Evolutionary conservation across 805 yeast genomes (phyloP).

Genomic region (Peterozyma toletana): DNA sequence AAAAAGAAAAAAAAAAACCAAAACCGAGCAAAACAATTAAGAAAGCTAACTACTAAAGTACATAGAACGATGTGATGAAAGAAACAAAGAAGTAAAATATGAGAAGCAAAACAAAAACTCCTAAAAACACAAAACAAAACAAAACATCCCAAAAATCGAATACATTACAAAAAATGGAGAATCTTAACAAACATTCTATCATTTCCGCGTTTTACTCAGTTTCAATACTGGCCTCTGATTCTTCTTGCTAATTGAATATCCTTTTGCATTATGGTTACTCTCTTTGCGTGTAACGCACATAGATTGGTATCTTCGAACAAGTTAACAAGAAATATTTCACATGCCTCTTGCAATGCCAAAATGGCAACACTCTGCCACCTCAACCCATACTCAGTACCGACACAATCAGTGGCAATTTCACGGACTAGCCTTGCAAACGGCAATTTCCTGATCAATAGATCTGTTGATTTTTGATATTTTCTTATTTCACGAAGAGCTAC

Average conservation of each 20-base stretch:
- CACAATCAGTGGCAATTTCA: constrained; percentile 60
- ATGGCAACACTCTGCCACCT: constrained; percentile 79
- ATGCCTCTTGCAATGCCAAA: constrained; percentile 73
- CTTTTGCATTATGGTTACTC: constrained; percentile 82
- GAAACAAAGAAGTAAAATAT: no score
- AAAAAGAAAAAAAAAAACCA: no score
- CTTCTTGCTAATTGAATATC: constrained; percentile 78
- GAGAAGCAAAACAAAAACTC: no score
- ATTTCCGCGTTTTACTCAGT: neutral
- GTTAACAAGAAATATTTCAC: constrained; percentile 71
- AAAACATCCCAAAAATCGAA: no score
- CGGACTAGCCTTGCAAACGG: constrained; percentile 75
- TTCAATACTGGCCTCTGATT: constrained; percentile 42
- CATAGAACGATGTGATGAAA: no score
- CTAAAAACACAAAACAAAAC: no score
- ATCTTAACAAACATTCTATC: no score
- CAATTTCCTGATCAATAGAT: constrained; percentile 57
- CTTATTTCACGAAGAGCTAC: constrained; percentile 63
- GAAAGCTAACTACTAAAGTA: no score
- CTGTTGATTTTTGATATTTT: constrained; percentile 61
- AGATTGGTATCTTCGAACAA: constrained; percentile 71
- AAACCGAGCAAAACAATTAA: no score
- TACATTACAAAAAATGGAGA: no score
- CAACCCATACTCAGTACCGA: constrained; percentile 46
- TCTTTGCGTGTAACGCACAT: constrained; percentile 71